A percentile compares a stretch with the other conserved stretches of the same genome.
Evolutionary conservation across 2,329 filamentous ascomycete genomes (phyloP).

Genomic region (Xylariaceae sp.): DNA sequence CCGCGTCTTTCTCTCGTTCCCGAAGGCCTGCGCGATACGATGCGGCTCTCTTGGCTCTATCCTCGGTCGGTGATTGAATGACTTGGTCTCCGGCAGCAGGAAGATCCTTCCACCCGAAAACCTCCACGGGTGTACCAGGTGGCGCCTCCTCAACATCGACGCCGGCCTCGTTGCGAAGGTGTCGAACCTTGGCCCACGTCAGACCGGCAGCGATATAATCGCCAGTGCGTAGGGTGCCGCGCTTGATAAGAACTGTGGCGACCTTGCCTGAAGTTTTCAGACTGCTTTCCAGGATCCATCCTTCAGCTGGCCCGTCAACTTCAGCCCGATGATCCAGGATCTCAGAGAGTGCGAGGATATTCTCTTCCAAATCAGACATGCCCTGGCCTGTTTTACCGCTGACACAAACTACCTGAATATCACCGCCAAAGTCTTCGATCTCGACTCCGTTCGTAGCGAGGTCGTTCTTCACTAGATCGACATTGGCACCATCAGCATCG

Average conservation of each 20-base stretch:
- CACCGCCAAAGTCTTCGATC: conserved; percentile 91
- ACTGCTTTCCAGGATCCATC: conserved; percentile 88
- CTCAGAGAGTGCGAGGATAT: conserved; percentile 77
- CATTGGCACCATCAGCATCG: conserved; percentile 76
- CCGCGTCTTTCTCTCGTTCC: conserved; percentile 69
- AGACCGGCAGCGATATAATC: conserved; percentile 82
- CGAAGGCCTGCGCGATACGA: conserved; percentile 68
- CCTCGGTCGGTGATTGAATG: conserved; percentile 74
- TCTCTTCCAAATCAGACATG: conserved; percentile 89
- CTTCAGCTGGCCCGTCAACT: conserved; percentile 70
- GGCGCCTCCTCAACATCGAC: conserved; percentile 64
- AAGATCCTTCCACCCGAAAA: conserved; percentile 85
- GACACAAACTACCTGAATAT: conserved; percentile 85
- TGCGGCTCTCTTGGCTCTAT: conserved; percentile 70
- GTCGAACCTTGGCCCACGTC: conserved; percentile 82
- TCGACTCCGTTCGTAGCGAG: conserved; percentile 78
- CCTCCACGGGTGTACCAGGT: conserved; percentile 84
- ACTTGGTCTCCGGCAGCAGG: conserved; percentile 83
- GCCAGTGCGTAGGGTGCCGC: conserved; percentile 76
- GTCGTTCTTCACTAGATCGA: conserved; percentile 83
- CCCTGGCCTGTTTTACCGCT: conserved; percentile 91
- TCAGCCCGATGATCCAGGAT: conserved; percentile 87
- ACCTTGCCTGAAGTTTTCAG: conserved; percentile 80
- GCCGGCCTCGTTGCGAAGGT: conserved; percentile 80
- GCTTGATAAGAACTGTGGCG: conserved; percentile 82